Evolutionary conservation across 495 filamentous ascomycete species (phyloP).

Genomic region (Oleoguttula mirabilis): DNA sequence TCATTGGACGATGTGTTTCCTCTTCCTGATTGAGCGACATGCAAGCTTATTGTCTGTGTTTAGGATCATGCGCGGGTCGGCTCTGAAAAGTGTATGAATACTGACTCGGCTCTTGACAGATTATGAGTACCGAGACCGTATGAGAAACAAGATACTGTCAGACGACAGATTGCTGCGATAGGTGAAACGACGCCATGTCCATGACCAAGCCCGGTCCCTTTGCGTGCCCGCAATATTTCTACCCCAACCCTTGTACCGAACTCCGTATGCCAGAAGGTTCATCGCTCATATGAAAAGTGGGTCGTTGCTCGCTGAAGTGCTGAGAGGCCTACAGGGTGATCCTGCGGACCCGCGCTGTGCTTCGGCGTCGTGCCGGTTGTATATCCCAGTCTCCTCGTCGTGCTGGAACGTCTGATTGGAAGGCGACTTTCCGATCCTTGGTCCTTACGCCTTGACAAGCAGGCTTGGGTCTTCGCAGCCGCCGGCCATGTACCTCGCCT

Average conservation of each 20-base stretch:
- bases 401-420: too few relatives aligned
- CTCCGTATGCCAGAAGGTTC: slow-evolving; percentile 22
- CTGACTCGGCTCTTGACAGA: too few relatives aligned
- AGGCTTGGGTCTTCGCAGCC: background rate
- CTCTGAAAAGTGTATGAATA: too few relatives aligned
- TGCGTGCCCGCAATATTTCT: background rate
- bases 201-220: background rate
- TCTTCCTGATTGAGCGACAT: too few relatives aligned
- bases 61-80: too few relatives aligned
- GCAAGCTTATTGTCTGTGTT: too few relatives aligned
- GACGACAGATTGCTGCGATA: background rate
- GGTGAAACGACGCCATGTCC: background rate
- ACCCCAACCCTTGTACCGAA: background rate
- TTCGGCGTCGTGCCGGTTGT: too few relatives aligned
- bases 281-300: background rate
- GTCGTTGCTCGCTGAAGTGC: background rate
- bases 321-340: background rate
- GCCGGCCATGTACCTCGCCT: slow-evolving; percentile 2
- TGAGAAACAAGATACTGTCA: background rate
- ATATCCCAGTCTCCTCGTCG: too few relatives aligned
- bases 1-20: too few relatives aligned
- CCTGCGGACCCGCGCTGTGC: background rate
- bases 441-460: background rate
- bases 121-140: too few relatives aligned
- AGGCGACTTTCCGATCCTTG: slow-evolving; percentile 2